These are phyloP conservation scores for Colletotrichum somersetense DNA, from an alignment of 2,329 filamentous ascomycete species.

Conservation along the genomic window DNA sequence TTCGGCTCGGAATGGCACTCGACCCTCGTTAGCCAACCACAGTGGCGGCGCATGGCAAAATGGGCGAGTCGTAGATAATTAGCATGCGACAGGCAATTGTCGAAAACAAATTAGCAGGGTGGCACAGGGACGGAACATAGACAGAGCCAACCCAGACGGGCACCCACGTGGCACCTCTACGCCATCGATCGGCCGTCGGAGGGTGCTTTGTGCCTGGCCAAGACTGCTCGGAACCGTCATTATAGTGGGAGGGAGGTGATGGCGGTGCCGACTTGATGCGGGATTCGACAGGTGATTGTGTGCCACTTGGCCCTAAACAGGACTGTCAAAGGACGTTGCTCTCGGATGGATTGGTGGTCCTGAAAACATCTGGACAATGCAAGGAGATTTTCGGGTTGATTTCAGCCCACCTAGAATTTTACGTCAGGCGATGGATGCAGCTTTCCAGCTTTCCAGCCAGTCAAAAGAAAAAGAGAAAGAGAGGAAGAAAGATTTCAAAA, in stretches of 20 bases:
- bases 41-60: not conserved
- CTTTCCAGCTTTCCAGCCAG: not conserved
- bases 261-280: not conserved
- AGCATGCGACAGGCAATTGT: conserved; percentile 29
- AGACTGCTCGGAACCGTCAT: not conserved
- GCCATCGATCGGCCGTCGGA: conserved; percentile 2
- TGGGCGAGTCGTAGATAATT: conserved; percentile 27
- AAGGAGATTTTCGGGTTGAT: not conserved
- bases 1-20: conserved; percentile 22
- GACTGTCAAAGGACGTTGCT: not conserved
- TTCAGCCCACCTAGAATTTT: not conserved
- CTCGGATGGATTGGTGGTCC: not conserved
- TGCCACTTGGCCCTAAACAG: too few species aligned
- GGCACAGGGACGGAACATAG: conserved; percentile 1
- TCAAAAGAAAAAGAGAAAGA: not conserved
- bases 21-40: conserved; percentile 20
- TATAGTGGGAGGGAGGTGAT: not conserved
- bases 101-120: conserved; percentile 14
- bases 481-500: too few species aligned
- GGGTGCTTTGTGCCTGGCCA: conserved; percentile 11
- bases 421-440: not conserved
- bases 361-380: not conserved
- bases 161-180: conserved; percentile 1
- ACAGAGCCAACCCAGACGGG: conserved; percentile 8
- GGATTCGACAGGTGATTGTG: not conserved